Evolutionary conservation across 2,329 filamentous ascomycete genomes (phyloP).

Genomic region (Trichoderma simmonsii): DNA sequence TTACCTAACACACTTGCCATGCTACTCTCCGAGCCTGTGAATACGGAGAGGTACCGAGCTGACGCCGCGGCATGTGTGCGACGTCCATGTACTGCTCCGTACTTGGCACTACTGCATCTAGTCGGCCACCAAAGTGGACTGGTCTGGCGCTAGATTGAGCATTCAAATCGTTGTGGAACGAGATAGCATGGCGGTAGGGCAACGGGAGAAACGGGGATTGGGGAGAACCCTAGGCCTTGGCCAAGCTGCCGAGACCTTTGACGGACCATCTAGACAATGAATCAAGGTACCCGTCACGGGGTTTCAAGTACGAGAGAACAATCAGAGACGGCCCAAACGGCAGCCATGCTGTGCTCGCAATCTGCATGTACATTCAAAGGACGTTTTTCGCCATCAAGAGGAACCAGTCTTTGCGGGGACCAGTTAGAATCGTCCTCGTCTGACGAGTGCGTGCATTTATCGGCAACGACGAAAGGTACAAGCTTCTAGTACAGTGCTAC

Average conservation of each 20-base stretch:
- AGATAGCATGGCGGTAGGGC: conserved; percentile 20
- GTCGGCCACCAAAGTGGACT: conserved; percentile 8
- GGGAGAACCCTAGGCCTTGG: conserved; percentile 12
- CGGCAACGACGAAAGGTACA: not conserved
- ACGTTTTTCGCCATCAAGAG: not conserved
- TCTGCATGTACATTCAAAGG: not conserved
- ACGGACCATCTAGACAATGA: not conserved
- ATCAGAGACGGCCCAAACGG: not conserved
- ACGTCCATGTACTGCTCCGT: not conserved
- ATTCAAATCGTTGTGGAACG: conserved; percentile 16
- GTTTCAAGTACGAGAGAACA: not conserved
- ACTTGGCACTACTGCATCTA: not conserved
- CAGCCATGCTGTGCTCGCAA: not conserved
- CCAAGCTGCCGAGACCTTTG: conserved; percentile 5
- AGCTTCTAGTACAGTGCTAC: not conserved
- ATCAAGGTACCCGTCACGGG: not conserved
- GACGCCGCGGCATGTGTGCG: not conserved
- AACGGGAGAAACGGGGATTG: conserved; percentile 17
- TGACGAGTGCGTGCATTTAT: conserved; percentile 9
- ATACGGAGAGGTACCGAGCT: conserved; percentile 1
- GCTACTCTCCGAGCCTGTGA: too few relatives aligned
- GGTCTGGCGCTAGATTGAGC: conserved; percentile 16
- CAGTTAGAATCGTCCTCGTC: not conserved
- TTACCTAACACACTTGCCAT: not conserved
- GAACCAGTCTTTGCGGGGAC: conserved; percentile 4